Conservation (phyloP, 495 filamentous ascomycete species). For the Astrothelium subdiscretum region DNA sequence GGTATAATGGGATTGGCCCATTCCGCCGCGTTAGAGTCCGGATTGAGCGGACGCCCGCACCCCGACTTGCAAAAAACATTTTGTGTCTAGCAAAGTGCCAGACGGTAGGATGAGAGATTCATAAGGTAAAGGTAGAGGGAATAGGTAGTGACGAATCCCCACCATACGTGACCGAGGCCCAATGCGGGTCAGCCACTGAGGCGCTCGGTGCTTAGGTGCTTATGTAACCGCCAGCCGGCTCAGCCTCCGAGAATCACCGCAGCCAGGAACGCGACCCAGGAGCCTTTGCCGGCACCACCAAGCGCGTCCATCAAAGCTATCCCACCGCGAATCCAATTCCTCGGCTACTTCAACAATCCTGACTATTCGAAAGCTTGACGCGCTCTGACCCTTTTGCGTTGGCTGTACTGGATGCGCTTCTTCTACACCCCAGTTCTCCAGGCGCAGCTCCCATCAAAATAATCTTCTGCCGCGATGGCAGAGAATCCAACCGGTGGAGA, state of each 20-base stretch:
- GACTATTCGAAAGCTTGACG: not conserved
- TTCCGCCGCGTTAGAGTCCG: not conserved
- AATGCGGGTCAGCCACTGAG: not conserved
- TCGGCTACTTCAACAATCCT: not conserved
- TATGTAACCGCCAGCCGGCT: not conserved
- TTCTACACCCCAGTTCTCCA: not conserved
- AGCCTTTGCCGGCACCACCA: not conserved
- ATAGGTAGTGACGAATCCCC: not conserved
- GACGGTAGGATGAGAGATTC: not conserved
- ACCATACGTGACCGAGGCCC: not conserved
- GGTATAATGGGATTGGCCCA: not conserved
- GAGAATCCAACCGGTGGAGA: not conserved
- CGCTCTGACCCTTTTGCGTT: not conserved
- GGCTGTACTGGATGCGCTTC: not conserved
- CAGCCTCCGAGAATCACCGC: not conserved
- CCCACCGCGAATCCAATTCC: not conserved
- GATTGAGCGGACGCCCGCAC: not conserved
- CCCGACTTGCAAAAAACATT: not conserved
- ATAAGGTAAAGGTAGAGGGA: too few species aligned
- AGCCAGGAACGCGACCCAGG: not conserved
- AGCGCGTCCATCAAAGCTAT: not conserved
- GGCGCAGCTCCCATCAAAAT: not conserved
- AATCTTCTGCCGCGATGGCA: not conserved
- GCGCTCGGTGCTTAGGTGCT: not conserved
- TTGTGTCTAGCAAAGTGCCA: not conserved